Conservation (phyloP, 768 basidiomycete species). For the Mycena venus region DNA sequence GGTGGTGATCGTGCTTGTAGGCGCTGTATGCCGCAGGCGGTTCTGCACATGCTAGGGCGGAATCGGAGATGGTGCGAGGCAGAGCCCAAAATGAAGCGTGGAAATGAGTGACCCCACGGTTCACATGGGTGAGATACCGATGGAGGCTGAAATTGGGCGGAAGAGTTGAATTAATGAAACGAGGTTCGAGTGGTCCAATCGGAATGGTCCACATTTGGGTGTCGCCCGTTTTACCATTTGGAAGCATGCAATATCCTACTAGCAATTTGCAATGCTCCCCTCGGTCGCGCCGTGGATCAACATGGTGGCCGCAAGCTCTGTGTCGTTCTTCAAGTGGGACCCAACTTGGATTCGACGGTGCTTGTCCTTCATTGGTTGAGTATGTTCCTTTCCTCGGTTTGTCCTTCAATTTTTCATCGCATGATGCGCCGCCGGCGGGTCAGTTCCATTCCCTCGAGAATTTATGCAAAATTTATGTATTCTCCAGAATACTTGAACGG, state of each 20-base stretch:
- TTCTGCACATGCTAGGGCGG: background rate
- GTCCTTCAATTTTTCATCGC: too few relatives aligned
- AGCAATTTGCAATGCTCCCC: background rate
- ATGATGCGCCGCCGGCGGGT: too few relatives aligned
- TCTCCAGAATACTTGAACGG: too few relatives aligned
- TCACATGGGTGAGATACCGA: conserved; percentile 18
- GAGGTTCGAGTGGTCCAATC: background rate
- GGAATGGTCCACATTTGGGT: conserved; percentile 12
- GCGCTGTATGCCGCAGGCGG: background rate
- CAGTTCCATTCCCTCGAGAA: too few relatives aligned
- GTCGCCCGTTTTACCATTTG: background rate
- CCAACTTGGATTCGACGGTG: too few relatives aligned
- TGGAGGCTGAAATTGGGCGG: background rate
- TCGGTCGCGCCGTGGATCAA: too few relatives aligned
- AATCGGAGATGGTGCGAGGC: conserved; percentile 6
- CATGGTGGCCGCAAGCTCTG: too few relatives aligned
- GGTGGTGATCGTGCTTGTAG: background rate
- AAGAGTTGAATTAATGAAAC: background rate
- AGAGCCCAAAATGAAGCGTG: background rate
- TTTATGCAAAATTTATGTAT: too few relatives aligned
- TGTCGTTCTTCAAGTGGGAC: too few relatives aligned
- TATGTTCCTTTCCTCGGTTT: too few relatives aligned
- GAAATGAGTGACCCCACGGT: conserved; percentile 17
- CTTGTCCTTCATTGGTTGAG: too few relatives aligned
- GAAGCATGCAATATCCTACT: background rate